Evolutionary conservation across 495 filamentous ascomycete species (phyloP).

Genomic region (Penicillium salamii): DNA sequence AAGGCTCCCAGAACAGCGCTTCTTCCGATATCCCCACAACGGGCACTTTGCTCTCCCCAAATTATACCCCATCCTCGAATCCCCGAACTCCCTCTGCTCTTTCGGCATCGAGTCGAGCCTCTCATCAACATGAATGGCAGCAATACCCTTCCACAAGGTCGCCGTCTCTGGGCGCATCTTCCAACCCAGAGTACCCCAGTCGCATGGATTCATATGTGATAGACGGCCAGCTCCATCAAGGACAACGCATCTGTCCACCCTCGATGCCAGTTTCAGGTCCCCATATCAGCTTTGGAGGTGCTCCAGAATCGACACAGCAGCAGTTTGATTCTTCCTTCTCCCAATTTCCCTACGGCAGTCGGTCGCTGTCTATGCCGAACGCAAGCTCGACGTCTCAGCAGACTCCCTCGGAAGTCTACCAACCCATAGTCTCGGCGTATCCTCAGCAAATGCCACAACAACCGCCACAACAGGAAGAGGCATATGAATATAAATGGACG

Average conservation of each 20-base stretch:
- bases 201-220: slow-evolving; percentile 20
- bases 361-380: slow-evolving; percentile 4
- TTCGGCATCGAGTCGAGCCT: slow-evolving; percentile 12
- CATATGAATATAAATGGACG: slow-evolving; percentile 14
- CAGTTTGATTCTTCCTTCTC: not conserved
- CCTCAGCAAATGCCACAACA: not conserved
- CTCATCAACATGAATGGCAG: slow-evolving; percentile 23
- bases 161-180: slow-evolving; percentile 15
- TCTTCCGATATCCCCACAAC: slow-evolving; percentile 5
- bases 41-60: slow-evolving; percentile 9
- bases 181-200: slow-evolving; percentile 12
- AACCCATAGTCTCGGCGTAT: slow-evolving; percentile 2
- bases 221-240: slow-evolving; percentile 15
- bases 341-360: slow-evolving; percentile 2
- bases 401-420: slow-evolving; percentile 2
- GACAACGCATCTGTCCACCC: slow-evolving; percentile 3
- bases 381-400: slow-evolving; percentile 7
- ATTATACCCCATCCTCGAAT: slow-evolving; percentile 13
- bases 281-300: slow-evolving; percentile 1
- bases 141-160: slow-evolving; percentile 17
- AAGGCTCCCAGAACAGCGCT: slow-evolving; percentile 4
- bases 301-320: not conserved
- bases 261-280: slow-evolving; percentile 2
- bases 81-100: slow-evolving; percentile 10
- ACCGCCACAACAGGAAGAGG: slow-evolving; percentile 8